Percentiles rank a stretch among this genome's conserved stretches.
Conservation (phyloP, 108 stramenopile genomes). For the Poteriospumella lacustris region DNA sequence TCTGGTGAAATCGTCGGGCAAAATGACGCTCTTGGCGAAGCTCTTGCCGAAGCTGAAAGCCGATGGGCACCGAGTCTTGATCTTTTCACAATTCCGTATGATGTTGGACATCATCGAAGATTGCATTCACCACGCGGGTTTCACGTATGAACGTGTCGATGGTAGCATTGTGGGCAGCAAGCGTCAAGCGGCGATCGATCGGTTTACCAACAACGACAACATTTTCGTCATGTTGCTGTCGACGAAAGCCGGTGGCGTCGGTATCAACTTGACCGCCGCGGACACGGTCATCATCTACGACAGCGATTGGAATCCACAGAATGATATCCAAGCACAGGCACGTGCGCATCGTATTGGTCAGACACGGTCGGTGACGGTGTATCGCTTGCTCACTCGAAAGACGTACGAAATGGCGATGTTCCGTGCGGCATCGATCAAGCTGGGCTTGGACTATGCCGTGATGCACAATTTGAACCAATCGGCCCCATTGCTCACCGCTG, state of each 20-base stretch:
- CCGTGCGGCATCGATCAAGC: conserved; percentile 23
- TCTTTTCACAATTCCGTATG: conserved; percentile 93
- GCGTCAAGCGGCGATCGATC: conserved; percentile 62
- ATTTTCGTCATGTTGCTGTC: conserved; percentile 48
- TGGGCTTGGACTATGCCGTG: conserved; percentile 32
- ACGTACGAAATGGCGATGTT: conserved; percentile 39
- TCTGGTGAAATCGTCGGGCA: conserved; percentile 76
- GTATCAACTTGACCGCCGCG: conserved; percentile 46
- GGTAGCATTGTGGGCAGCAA: conserved; percentile 84
- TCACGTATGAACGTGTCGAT: conserved; percentile 83
- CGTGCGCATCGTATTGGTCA: conserved; percentile 38
- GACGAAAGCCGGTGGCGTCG: conserved; percentile 45
- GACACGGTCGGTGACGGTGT: conserved; percentile 28
- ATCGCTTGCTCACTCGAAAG: conserved; percentile 25
- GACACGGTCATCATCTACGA: conserved; percentile 66
- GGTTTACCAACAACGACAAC: background rate
- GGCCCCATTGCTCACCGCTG: background rate
- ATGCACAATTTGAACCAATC: conserved; percentile 34
- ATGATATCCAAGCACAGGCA: conserved; percentile 46
- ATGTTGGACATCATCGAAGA: conserved; percentile 97
- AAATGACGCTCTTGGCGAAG: conserved; percentile 91
- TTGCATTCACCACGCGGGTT: conserved; percentile 63
- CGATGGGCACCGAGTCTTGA: conserved; percentile 82
- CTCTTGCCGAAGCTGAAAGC: conserved; percentile 80
- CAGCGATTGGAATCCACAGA: conserved; percentile 59